Evolutionary conservation across 805 yeast species (phyloP).

Genomic region (Nakazawaea anatomiae): DNA sequence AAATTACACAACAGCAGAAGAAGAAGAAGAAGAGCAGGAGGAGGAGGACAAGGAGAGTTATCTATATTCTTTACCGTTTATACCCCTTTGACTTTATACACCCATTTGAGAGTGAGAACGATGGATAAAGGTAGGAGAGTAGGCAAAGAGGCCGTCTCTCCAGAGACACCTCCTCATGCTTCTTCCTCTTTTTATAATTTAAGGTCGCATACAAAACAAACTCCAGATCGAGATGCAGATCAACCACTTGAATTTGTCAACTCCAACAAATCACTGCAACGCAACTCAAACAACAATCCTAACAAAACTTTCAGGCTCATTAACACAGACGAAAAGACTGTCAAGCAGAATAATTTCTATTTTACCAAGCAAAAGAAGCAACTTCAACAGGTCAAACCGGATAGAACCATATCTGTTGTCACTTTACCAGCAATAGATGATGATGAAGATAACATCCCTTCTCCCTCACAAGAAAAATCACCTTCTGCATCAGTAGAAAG

Average conservation of each 20-base stretch:
- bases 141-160: not conserved
- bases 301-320: slow-evolving; percentile 3
- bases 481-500: not conserved
- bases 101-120: not conserved
- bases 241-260: not conserved
- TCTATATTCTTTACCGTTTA: not conserved
- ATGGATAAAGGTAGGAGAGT: not conserved
- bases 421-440: not conserved
- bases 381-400: not conserved
- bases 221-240: not conserved
- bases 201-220: not conserved
- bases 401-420: not conserved
- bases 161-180: not conserved
- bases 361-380: slow-evolving; percentile 3
- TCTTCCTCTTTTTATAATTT: not conserved
- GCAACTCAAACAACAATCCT: not conserved
- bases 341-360: slow-evolving; percentile 6
- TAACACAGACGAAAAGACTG: slow-evolving; percentile 1
- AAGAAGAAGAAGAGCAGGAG: not conserved
- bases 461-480: no score
- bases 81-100: not conserved
- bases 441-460: not conserved
- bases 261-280: not conserved
- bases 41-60: not conserved
- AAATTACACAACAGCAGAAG: not conserved